Conservation (phyloP, 73 alveolate genomes). For the Paramecium caudatum region DNA sequence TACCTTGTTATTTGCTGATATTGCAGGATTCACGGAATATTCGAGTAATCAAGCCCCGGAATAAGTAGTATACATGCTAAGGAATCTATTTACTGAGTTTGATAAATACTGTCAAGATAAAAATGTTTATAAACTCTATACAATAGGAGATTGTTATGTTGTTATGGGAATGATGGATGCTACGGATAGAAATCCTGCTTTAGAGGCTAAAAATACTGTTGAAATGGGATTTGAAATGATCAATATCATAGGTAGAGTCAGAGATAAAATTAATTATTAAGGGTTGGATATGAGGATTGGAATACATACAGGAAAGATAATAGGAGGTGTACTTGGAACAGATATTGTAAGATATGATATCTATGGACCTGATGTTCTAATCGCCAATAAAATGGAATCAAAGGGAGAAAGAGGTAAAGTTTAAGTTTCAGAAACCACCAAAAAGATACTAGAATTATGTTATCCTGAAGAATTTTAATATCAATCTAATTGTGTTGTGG, state of each 20-base stretch:
- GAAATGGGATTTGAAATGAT: slow-evolving; percentile 76
- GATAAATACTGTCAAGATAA: slow-evolving; percentile 67
- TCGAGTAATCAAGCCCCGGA: slow-evolving; percentile 71
- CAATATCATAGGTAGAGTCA: slow-evolving; percentile 51
- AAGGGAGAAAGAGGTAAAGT: slow-evolving; percentile 75
- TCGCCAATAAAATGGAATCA: slow-evolving; percentile 78
- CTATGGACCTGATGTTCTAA: slow-evolving; percentile 75
- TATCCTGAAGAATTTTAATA: slow-evolving; percentile 65
- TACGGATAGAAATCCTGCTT: slow-evolving; percentile 72
- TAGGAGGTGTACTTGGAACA: slow-evolving; percentile 78
- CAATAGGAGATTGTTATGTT: slow-evolving; percentile 77
- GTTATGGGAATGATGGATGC: slow-evolving; percentile 77
- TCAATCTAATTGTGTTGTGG: background rate
- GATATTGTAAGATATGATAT: slow-evolving; percentile 78
- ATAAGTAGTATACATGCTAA: slow-evolving; percentile 71
- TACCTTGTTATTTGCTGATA: slow-evolving; percentile 73
- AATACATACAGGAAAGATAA: slow-evolving; percentile 71
- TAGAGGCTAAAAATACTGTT: slow-evolving; percentile 70
- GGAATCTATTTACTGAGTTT: slow-evolving; percentile 71
- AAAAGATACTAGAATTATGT: slow-evolving; percentile 64
- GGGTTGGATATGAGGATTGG: slow-evolving; percentile 77
- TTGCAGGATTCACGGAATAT: slow-evolving; percentile 77
- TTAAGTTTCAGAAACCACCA: slow-evolving; percentile 61
- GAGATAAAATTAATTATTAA: slow-evolving; percentile 69
- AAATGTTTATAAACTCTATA: slow-evolving; percentile 66